Percentiles rank a stretch among this genome's conserved stretches.
Conservation (phyloP, 169 alveolate species). For the Plasmodium blacklocki region DNA sequence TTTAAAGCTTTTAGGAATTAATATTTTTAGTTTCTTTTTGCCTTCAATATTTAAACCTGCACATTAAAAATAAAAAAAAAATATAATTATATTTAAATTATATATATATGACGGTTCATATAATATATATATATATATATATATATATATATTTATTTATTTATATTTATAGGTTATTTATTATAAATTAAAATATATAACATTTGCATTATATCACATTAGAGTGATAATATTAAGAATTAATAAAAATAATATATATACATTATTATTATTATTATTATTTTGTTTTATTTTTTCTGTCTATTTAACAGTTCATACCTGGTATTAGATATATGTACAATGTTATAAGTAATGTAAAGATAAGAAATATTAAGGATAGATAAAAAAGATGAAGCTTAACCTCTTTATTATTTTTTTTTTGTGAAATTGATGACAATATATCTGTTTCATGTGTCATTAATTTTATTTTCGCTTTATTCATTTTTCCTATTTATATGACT, state of each 20-base stretch:
- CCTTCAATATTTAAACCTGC: constrained; percentile 49
- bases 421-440: not conserved
- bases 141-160: not conserved
- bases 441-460: constrained; percentile 13
- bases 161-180: not conserved
- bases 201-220: no score
- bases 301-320: constrained; percentile 23
- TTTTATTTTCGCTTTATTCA: constrained; percentile 46
- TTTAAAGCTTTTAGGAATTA: constrained; percentile 59
- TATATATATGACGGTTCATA: not conserved
- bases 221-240: no score
- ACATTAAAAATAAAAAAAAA: not conserved
- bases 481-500: constrained; percentile 20
- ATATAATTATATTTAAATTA: not conserved
- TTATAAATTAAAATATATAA: no score
- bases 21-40: constrained; percentile 26
- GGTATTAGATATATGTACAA: constrained; percentile 52
- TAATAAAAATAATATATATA: not conserved
- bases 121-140: not conserved
- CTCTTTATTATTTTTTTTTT: constrained; percentile 26
- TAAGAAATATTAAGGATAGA: constrained; percentile 25
- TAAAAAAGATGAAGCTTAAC: constrained; percentile 56
- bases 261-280: not conserved
- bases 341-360: constrained; percentile 15
- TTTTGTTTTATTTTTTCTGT: not conserved